Evolutionary conservation across 768 basidiomycete species (phyloP), one percentile per base, ranked within the genome.

Genomic region (Bullera alba): DNA sequence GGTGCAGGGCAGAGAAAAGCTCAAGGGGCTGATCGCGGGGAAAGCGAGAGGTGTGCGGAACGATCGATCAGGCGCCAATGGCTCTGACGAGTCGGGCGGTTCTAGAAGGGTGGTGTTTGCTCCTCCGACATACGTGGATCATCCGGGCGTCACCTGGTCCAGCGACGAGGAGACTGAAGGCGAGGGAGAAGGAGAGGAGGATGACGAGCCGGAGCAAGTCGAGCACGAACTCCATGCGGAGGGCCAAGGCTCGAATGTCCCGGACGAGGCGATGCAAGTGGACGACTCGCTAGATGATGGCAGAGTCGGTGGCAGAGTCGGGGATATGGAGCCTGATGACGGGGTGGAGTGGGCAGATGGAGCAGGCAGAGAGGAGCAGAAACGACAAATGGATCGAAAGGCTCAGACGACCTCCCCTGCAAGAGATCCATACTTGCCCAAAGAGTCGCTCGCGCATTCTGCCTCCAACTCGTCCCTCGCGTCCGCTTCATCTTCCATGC

Each of bases 321-420:
- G 73, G 50, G 76, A 77, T 42, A 75, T 75, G 60, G 68, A 67
- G 45, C 65, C 66, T 26, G 87, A 89, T 53, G 89, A 91, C 61
- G 85, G 83, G 2, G 86, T 92, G 81, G 79, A 80, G 53, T 92
- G 91, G 90, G 88, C 90, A 42, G 86, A 88, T 30, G 79, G 77
- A 10, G 82, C 80, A 2, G 80, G 79, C 46, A 76, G 78, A 37
- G 77, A 78, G 56, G 78, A 77, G 47, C 62, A 64, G 37, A 39
- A 47, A 37, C 45, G 56, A 28, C 42, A 55, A 26, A 46, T 63
- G 42, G 58, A 57, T 10, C 54, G 61, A 12, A 55, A 56, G 23
- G 54, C 58, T 22, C 52, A 50, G 22, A 38, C 37, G 19, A 14
- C 42, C 6, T 63, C 63, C 3, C 56, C 48, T 22, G 53, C 37